Evolutionary conservation across 768 basidiomycete species (phyloP), one percentile per base, ranked within the genome.

Genomic region (Gloeopeniophorella convolvens): DNA sequence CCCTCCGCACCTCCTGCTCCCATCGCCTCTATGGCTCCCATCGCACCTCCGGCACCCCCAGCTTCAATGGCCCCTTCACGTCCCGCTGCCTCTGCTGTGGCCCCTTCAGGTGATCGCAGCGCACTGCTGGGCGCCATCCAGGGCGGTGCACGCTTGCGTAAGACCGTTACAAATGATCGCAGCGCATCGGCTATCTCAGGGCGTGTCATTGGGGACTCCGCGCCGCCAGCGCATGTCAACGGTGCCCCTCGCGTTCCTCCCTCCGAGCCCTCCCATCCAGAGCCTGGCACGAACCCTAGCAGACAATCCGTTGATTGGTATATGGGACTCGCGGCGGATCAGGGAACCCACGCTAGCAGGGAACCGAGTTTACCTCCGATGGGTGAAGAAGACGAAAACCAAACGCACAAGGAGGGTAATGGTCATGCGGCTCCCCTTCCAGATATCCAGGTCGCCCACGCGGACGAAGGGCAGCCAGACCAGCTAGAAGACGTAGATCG

Each of bases 241-340:
- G 63, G 69, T 27, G 10, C 71, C 76, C n/a, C 65, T 67, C 15
- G 59, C 69, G 32, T 65, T 65, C 0, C 74, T 76, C 18, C 74
- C 78, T 3, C 68, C 66, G 32, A 65, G 59, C 28, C 48, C 56
- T 31, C 55, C 62, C 31, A 68, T 74, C 28, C 74, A 67, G 47
- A 78, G 85, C 59, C 72, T 3, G 20, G 36, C 36, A 40, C 20
- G n/a, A 27, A 36, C 21, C 28, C 28, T 26, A 53, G 46, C 26
- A 54, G 82, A 51, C 85, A 92, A 65, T 85, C 83, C 6, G 85
- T 95, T 3, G 93, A 91, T 60, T 98, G 94, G 94, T 92, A 89
- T 63, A 78, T 82, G 43, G 85, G 84, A 27, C 73, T 95, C 11
- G 92, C 94, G 11, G 86, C 85, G 32, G 83, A 95, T 68, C 69